Evolutionary conservation across 78 protist genomes (phyloP), one percentile per base, ranked within the genome.

Genomic region (Acrasis kona): DNA sequence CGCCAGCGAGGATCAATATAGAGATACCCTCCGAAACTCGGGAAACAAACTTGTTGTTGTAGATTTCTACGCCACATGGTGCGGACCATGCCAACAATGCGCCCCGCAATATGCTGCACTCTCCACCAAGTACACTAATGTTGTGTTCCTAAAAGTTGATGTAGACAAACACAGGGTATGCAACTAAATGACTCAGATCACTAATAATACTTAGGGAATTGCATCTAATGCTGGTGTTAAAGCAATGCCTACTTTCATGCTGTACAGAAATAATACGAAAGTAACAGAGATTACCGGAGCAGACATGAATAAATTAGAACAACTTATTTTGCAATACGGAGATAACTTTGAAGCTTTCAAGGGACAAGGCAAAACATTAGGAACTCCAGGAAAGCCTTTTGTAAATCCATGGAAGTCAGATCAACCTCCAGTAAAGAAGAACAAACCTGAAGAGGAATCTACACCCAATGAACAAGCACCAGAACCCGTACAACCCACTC

Each of bases 31-130:
- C n/a, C n/a, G n/a, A n/a, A n/a, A n/a, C n/a, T n/a, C n/a, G n/a
- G n/a, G n/a, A n/a, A n/a, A n/a, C n/a, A 50, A 41, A 57, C 65
- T 41, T 30, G 34, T 8, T 19, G 74, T 77, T 28, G 65, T 77
- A 5, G 72, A 67, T 72, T 77, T 77, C 57, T 68, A 10, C 19
- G 81, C 81, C n/a, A 19, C 50, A 30, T 77, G 81, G 81, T 77
- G 81, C 28, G 81, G 81, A 12, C 81, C 81, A 19, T 77, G 81
- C 74, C 32, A 72, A 41, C 70, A 41, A 41, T 19, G 76, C 27
- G 19, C 19, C 19, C 19, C 19, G 19, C 19, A 50, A 50, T n/a
- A 50, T 50, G 19, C n/a, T n/a, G n/a, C n/a, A 50, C 19, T 50
- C 19, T 19, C 19, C 19, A 12, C 19, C 19, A 67, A n/a, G 32